These are phyloP conservation scores for Geranium incanum DNA, from an alignment of 441 rosid genomes.

Conservation along the genomic window DNA sequence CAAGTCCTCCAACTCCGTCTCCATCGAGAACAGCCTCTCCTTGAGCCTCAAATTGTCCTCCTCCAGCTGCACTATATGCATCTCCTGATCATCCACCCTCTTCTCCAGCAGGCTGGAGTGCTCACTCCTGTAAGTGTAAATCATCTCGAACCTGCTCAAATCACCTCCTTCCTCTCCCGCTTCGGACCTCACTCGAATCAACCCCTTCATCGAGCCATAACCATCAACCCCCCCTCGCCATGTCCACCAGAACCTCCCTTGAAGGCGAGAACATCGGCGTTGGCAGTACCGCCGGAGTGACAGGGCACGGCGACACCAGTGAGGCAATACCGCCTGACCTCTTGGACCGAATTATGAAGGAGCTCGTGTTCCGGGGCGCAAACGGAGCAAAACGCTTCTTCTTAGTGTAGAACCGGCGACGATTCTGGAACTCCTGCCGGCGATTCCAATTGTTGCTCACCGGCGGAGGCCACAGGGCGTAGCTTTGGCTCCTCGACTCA, in stretches of 20 bases:
- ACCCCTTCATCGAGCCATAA: no score
- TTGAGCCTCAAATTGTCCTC: slow-evolving; percentile 22
- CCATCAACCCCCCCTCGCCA: slow-evolving; percentile 38
- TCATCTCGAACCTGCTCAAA: slow-evolving; percentile 92
- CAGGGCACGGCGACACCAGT: slow-evolving; percentile 84
- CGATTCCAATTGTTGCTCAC: no score
- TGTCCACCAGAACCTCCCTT: slow-evolving; percentile 75
- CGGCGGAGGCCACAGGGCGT: no score
- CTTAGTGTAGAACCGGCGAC: slow-evolving; percentile 68
- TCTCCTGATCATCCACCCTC: slow-evolving; percentile 78
- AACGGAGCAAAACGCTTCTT: slow-evolving; percentile 75
- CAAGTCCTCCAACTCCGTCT: slow-evolving; percentile 22
- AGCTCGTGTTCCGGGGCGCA: slow-evolving; percentile 86
- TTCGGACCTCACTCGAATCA: slow-evolving; percentile 69
- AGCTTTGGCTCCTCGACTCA: no score
- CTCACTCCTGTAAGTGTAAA: slow-evolving; percentile 61
- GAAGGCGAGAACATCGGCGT: slow-evolving; percentile 80
- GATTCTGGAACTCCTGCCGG: slow-evolving; percentile 42
- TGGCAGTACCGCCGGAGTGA: slow-evolving; percentile 76
- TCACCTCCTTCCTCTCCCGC: slow-evolving; percentile 77
- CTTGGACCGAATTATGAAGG: slow-evolving; percentile 76
- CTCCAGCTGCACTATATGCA: slow-evolving; percentile 22
- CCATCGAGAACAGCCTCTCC: slow-evolving; percentile 23
- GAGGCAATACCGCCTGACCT: slow-evolving; percentile 88
- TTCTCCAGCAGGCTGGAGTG: slow-evolving; percentile 33